phyloP scores from a whole-genome alignment of 495 filamentous ascomycete genomes.

The Penicillium flavigenum region DNA sequence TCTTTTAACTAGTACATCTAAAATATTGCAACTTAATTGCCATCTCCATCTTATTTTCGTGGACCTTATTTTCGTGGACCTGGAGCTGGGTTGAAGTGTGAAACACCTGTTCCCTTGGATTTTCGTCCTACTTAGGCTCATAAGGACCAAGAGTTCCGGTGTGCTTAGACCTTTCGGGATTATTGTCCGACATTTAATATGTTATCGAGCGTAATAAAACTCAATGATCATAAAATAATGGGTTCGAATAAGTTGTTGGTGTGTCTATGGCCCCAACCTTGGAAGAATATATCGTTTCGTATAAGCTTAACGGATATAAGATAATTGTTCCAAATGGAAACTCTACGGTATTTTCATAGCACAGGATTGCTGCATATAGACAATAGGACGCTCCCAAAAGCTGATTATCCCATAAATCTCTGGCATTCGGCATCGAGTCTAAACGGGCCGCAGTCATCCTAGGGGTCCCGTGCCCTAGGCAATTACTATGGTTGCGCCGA shows the following conservation, averaged over 20 bases:
- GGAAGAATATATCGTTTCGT: not conserved
- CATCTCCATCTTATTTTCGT: constrained; percentile 8
- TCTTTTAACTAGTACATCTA: not conserved
- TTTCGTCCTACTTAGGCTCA: constrained; percentile 24
- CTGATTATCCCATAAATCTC: not conserved
- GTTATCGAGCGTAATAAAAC: not conserved
- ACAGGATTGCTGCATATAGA: not conserved
- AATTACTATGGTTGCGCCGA: constrained; percentile 1
- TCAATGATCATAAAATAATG: not conserved
- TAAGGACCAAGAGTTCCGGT: constrained; percentile 19
- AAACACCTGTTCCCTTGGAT: constrained; percentile 14
- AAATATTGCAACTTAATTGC: not conserved
- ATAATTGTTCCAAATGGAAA: not conserved
- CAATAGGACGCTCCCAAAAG: not conserved
- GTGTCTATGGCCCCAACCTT: not conserved
- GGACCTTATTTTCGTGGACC: constrained; percentile 5
- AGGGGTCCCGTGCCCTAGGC: constrained; percentile 6
- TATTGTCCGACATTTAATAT: not conserved
- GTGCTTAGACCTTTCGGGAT: constrained; percentile 13
- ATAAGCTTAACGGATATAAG: not conserved
- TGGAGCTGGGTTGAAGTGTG: constrained; percentile 15
- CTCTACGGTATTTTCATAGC: not conserved
- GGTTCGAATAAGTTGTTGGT: not conserved
- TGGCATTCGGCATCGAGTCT: constrained; percentile 6
- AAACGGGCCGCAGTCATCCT: constrained; percentile 20